Base-by-base conservation (phyloP, 345 rosid species). In the Corymbia maculata region DNA sequence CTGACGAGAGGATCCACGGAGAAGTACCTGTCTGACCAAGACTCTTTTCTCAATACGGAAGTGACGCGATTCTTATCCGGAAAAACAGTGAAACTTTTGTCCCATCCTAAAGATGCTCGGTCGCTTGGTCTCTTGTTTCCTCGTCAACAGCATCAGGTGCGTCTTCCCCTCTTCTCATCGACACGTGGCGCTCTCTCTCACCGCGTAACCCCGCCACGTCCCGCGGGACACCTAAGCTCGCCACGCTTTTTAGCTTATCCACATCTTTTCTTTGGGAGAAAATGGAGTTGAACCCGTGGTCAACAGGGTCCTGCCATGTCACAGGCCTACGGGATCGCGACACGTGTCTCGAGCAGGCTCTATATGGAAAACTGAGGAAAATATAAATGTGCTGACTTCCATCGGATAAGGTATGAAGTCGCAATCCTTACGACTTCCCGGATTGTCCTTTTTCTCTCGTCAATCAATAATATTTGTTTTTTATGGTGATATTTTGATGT, bases 61-160 rank as follows among this genome's bases (percentile, higher is more conserved):
- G 87, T 61, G 94, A 94, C 93, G 36, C 61, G 30, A 86, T 79
- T 80, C 94, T 91, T 92, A 93, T 92, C 94, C 92, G 89, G 66
- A 88, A n/a, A 45, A 87, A 51, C 52, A 66, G 44, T 2, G 15
- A 36, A 19, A 26, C 15, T 32, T 3, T 11, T 8, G 24, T 45
- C 51, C 85, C 13, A 10, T 52, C 59, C 52, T 3, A 61, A 42
- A 22, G 75, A 24, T 85, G 87, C 32, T 52, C 30, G 88, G 85
- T 53, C 49, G 9, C 2, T 70, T 52, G 88, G 85, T 75, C 59
- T 3, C 57, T 85, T 70, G 93, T 91, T 91, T 93, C 95, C 96
- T 93, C 85, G 91, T 87, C 88, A 68, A 53, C 30, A 6, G 10
- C 86, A 47, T 50, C 26, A 55, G 51, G 11, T 6, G 47, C 47